Evolutionary conservation across 139 green algal genomes (phyloP).

Genomic region (Tetradesmus obliquus): DNA sequence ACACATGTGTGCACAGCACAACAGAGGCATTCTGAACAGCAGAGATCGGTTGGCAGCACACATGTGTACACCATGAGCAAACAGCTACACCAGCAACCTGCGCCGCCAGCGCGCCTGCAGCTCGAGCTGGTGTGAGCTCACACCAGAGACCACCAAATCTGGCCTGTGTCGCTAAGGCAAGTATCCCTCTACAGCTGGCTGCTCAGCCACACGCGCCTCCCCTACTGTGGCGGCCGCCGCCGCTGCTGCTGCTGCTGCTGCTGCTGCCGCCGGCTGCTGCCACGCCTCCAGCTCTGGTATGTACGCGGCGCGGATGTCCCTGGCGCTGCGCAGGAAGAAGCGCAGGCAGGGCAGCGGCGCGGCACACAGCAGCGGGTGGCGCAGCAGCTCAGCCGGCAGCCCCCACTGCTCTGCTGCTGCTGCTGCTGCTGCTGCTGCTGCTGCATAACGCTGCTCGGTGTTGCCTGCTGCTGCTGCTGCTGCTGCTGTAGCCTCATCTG

Average conservation of each 20-base stretch:
- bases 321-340: neutral
- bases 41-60: too few relatives aligned
- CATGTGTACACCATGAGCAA: too few relatives aligned
- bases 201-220: too few relatives aligned
- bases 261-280: conserved; percentile 10
- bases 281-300: neutral
- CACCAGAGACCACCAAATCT: too few relatives aligned
- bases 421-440: neutral
- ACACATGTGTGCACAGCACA: too few relatives aligned
- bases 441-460: neutral
- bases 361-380: neutral
- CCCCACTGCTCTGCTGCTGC: neutral
- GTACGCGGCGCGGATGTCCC: neutral
- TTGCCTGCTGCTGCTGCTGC: neutral
- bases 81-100: too few relatives aligned
- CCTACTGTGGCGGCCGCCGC: too few relatives aligned
- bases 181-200: neutral
- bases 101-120: too few relatives aligned
- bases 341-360: conserved; percentile 1
- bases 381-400: conserved; percentile 4
- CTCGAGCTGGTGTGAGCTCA: too few relatives aligned
- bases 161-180: too few relatives aligned
- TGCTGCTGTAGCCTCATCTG: neutral
- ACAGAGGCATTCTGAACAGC: too few relatives aligned
- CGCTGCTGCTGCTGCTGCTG: neutral